Evolutionary conservation across 352 stramenopile species (phyloP), one percentile per base, ranked within the genome.

Genomic region (Globisporangium irregulare): DNA sequence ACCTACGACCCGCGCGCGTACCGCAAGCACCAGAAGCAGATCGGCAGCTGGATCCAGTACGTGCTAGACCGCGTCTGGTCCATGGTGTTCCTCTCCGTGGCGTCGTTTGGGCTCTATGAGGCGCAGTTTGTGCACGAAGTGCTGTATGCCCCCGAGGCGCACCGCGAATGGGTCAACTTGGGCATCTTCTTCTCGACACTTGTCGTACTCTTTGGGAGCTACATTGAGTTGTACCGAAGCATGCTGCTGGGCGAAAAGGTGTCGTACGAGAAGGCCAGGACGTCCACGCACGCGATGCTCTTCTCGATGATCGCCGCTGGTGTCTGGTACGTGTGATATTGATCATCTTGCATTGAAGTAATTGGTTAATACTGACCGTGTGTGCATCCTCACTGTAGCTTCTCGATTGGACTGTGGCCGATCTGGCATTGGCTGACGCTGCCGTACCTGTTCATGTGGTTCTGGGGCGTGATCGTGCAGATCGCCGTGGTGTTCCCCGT

Each of bases 401-500:
- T 90, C 59, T 74, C 77, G n/a, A 74, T 93, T 57, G 84, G 82
- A 5, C 79, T 93, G 72, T 93, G 85, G 82, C 82, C 85, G 1
- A 78, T 91, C 43, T 93, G 85, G 85, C 71, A 84, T 34, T 89
- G 80, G 85, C 71, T 93, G 38, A 93, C 85, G 43, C 27, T 90
- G 54, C 81, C 81, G 50, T 91, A 91, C 69, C 72, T 93, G 59
- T 89, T 93, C 74, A 93, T 93, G 82, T 88, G 81, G 77, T 90
- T 89, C 55, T 93, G 85, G 85, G 85, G 85, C 50, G 75, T 93
- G 38, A 78, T 93, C 57, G 77, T 93, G 27, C 85, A 91, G 69
- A 60, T 89, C 4, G 66, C 90, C 55, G 76, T 91, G 50, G 72
- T 93, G 53, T 75, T 93, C 12, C 85, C 83, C 15, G 72, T 82